Base-by-base conservation (phyloP, 495 filamentous ascomycete species). In the Tetracladium marchalianum region DNA sequence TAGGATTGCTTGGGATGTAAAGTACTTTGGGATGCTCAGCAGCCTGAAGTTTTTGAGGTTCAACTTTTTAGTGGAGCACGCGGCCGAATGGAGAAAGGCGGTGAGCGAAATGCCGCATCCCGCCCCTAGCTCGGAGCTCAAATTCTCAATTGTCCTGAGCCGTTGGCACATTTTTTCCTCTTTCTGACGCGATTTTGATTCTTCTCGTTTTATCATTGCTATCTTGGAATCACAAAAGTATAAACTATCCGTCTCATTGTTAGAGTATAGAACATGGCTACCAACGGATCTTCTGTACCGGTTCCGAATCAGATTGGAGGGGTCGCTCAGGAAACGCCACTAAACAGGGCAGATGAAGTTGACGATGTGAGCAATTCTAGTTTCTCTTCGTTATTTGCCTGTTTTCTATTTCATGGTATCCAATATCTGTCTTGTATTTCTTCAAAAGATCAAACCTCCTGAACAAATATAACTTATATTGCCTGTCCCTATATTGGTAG, bases 261-360 rank as follows among this genome's bases (percentile, higher is more conserved):
- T 44, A 27, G 33, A 34, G 32, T 41, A 16, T 27, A 40, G 18
- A 34, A 40, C 11, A 56, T 56, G 53, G 42, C 46, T 37, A 31
- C 47, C 17, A 54, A 50, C 27, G 39, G 46, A 22, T 18, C 32
- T 7, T 15, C 34, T 0, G 35, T 57, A 11, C 47, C 51, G 31
- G 11, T 42, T 13, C 31, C 35, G 16, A 51, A 44, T 40, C 31
- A 18, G 11, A 18, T 16, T 5, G 39, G 24, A 35, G 32, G 19
- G 4, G 31, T 39, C 15, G 17, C 35, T 12, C 32, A 50, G 4
- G 22, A 27, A 27, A 27, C 22, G 22, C 47, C 54, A 17, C 47
- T 73, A 7, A 63, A 69, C 45, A 62, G 72, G 36, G 71, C 73
- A 6, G 71, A 68, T 34, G 73, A 76, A 43, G 70, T 71, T 32